Conservation (phyloP, 2,329 filamentous ascomycete species). For the Periconia sp. region DNA sequence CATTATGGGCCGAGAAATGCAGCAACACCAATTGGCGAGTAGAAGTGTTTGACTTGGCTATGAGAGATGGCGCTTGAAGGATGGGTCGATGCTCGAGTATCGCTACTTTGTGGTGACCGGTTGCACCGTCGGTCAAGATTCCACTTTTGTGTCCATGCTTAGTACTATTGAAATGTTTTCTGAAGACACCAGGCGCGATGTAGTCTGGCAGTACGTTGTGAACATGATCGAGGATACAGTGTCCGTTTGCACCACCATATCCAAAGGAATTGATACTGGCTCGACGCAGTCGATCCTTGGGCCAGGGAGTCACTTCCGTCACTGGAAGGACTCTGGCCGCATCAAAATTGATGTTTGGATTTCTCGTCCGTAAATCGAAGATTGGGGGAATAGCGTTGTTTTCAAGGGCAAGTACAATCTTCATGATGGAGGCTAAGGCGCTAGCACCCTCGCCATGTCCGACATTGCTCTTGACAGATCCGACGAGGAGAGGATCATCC, state of each 20-base stretch:
- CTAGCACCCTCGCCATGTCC: constrained; percentile 45
- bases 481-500: constrained; percentile 10
- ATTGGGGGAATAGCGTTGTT: constrained; percentile 31
- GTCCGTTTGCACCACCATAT: constrained; percentile 39
- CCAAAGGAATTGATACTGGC: constrained; percentile 49
- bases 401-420: constrained; percentile 42
- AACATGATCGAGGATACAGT: constrained; percentile 1
- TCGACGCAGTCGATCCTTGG: constrained; percentile 14
- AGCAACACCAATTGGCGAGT: constrained; percentile 10
- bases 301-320: constrained; percentile 4
- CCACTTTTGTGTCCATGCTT: neutral
- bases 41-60: neutral
- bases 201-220: neutral
- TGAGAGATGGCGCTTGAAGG: neutral
- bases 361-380: constrained; percentile 32
- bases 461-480: constrained; percentile 38
- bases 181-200: neutral
- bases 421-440: constrained; percentile 40
- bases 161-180: neutral
- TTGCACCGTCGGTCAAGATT: neutral
- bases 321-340: constrained; percentile 2
- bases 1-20: constrained; percentile 18
- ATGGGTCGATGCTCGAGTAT: neutral
- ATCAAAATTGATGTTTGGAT: constrained; percentile 12
- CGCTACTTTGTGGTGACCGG: neutral